A percentile compares a stretch with the other conserved stretches of the same genome.
phyloP scores from a whole-genome alignment of 2,329 filamentous ascomycete species.

The Amesomyces nigricolor region DNA sequence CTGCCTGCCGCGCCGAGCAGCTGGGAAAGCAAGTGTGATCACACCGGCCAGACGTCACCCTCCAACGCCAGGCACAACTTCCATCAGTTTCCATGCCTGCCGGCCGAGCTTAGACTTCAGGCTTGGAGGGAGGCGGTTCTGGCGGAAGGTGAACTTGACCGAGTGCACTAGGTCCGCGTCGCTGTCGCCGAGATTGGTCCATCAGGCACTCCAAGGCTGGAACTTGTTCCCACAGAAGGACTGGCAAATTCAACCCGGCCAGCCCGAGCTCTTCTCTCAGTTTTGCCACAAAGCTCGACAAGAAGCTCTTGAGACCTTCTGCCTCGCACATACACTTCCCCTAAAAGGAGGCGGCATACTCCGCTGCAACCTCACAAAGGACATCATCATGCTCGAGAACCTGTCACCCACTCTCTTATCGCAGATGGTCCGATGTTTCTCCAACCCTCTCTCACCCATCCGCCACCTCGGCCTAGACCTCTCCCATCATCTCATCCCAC shows the following conservation, averaged over 20 bases:
- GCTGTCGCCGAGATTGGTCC: background rate
- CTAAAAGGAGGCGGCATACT: conserved; percentile 3
- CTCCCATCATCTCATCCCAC: background rate
- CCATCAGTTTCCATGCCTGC: conserved; percentile 7
- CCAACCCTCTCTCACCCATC: background rate
- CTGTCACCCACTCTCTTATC: background rate
- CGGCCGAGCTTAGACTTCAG: conserved; percentile 10
- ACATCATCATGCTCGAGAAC: conserved; percentile 10
- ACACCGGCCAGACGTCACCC: background rate
- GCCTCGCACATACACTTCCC: conserved; percentile 1
- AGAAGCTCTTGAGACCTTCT: background rate
- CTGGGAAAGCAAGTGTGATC: background rate
- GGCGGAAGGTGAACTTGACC: background rate
- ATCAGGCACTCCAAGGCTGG: background rate
- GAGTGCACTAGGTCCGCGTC: conserved; percentile 5
- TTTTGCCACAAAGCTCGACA: conserved; percentile 7
- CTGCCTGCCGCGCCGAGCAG: background rate
- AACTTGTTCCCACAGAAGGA: conserved; percentile 1
- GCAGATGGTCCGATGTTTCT: background rate
- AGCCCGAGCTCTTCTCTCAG: background rate
- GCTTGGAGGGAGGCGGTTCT: conserved; percentile 5
- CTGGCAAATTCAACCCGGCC: conserved; percentile 4
- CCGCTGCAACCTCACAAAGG: conserved; percentile 7
- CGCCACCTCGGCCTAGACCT: background rate
- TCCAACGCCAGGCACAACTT: background rate